Evolutionary conservation across 345 rosid species (phyloP).

Genomic region (Adansonia digitata): DNA sequence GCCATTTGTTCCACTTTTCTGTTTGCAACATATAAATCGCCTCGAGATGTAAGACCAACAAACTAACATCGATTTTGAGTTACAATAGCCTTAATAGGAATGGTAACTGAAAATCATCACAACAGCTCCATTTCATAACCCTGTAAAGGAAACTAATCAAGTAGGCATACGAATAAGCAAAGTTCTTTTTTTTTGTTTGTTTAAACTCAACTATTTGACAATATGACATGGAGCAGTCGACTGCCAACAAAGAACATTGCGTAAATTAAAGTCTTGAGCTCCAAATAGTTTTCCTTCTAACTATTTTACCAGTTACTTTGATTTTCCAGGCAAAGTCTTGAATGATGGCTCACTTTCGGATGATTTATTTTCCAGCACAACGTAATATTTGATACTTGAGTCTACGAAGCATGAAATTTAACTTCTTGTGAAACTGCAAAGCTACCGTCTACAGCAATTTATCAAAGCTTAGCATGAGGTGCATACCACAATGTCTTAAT

Average conservation of each 20-base stretch:
- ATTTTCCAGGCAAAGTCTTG: background rate
- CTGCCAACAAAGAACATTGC: no score
- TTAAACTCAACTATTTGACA: no score
- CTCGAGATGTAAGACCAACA: background rate
- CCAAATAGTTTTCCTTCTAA: background rate
- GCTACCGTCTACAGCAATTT: background rate
- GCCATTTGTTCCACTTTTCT: slow-evolving; percentile 82
- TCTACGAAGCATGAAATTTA: background rate
- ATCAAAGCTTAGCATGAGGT: background rate
- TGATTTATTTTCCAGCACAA: background rate
- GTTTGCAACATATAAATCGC: slow-evolving; percentile 2
- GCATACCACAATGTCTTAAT: background rate
- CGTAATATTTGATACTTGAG: background rate
- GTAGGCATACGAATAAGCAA: no score
- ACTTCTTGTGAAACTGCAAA: background rate
- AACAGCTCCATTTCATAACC: no score
- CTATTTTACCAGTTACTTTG: background rate
- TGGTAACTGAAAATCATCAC: background rate
- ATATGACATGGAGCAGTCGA: no score
- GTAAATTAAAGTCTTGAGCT: background rate
- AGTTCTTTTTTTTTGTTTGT: no score
- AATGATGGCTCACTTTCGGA: background rate
- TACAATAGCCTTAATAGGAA: background rate
- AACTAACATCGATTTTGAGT: background rate
- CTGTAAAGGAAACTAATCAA: no score